phyloP scores from a whole-genome alignment of 73 alveolate species.

The Blepharisma stoltei region DNA sequence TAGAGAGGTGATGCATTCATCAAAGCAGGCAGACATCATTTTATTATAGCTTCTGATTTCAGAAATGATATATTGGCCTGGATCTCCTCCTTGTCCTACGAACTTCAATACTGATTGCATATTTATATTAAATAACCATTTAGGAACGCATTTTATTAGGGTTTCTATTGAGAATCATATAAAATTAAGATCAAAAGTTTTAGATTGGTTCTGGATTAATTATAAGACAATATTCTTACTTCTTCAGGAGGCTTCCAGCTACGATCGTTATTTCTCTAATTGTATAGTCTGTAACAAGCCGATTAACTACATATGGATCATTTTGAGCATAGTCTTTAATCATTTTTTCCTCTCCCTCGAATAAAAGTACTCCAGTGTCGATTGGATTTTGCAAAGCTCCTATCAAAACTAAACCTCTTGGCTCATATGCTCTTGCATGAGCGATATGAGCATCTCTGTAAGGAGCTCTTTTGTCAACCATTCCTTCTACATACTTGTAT shows the following conservation, averaged over 20 bases:
- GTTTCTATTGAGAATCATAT: too few species aligned
- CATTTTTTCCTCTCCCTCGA: conserved; percentile 8
- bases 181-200: too few species aligned
- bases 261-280: conserved; percentile 17
- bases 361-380: conserved; percentile 25
- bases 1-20: too few species aligned
- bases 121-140: too few species aligned
- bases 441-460: conserved; percentile 23
- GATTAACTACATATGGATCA: conserved; percentile 21
- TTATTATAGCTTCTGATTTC: too few species aligned
- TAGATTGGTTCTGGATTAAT: too few species aligned
- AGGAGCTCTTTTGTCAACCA: conserved; percentile 30
- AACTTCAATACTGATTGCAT: too few species aligned
- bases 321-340: conserved; percentile 5
- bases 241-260: conserved; percentile 1
- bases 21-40: too few species aligned
- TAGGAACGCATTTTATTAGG: too few species aligned
- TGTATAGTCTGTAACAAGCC: conserved; percentile 22
- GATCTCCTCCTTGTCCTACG: too few species aligned
- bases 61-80: too few species aligned
- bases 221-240: neutral
- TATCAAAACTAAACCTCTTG: conserved; percentile 8
- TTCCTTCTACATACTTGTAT: conserved; percentile 22
- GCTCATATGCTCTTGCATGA: conserved; percentile 10
- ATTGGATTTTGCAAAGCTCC: conserved; percentile 32